These are phyloP conservation scores for Kazachstania kunashirensis DNA, from an alignment of 805 yeast species.

Conservation along the genomic window DNA sequence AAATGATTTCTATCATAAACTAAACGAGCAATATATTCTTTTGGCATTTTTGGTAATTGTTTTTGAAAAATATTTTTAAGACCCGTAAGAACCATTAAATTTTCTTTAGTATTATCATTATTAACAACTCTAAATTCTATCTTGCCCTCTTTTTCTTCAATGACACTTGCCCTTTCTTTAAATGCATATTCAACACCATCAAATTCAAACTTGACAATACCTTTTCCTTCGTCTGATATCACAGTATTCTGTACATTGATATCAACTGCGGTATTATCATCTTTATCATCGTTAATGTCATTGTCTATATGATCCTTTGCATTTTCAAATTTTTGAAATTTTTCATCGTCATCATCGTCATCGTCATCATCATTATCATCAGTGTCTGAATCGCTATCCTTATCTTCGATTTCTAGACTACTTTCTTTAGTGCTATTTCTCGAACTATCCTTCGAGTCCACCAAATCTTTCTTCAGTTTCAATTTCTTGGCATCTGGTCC, in stretches of 20 bases:
- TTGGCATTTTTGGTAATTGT: conserved; percentile 97
- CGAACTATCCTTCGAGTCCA: too few species aligned
- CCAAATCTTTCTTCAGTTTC: too few species aligned
- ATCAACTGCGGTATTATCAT: conserved; percentile 1
- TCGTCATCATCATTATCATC: conserved; percentile 16
- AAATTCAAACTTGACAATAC: conserved; percentile 35
- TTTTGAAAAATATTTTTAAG: conserved; percentile 92
- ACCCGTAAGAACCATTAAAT: conserved; percentile 86
- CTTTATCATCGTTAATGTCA: conserved; percentile 11
- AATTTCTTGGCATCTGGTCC: not conserved
- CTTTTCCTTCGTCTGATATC: conserved; percentile 9
- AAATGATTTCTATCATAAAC: conserved; percentile 92
- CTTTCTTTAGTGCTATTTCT: too few species aligned
- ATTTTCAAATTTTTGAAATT: conserved; percentile 19
- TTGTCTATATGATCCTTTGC: conserved; percentile 12
- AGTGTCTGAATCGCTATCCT: not conserved
- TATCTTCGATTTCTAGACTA: too few species aligned
- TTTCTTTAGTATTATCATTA: conserved; percentile 82
- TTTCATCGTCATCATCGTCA: conserved; percentile 13
- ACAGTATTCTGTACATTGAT: conserved; percentile 4
- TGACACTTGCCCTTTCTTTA: conserved; percentile 86
- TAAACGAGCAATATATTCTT: conserved; percentile 87
- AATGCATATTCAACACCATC: conserved; percentile 77
- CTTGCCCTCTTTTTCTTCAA: conserved; percentile 86
- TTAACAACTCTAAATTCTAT: conserved; percentile 95